phyloP scores from a whole-genome alignment of 139 green algal species.

The Ettlia oleoabundans region DNA sequence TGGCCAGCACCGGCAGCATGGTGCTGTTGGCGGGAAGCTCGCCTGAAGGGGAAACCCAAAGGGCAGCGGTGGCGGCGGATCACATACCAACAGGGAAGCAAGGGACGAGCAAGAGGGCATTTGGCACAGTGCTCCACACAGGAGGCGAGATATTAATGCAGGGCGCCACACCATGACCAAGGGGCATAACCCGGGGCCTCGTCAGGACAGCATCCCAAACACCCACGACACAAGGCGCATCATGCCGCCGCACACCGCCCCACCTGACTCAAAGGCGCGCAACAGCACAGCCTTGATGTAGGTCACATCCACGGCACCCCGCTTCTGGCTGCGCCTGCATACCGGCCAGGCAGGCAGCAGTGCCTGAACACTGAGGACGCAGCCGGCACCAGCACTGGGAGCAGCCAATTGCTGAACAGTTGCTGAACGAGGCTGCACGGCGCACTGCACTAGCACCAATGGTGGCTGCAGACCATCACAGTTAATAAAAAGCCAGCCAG shows the following conservation, averaged over 20 bases:
- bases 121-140: too few species aligned
- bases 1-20: constrained; percentile 54
- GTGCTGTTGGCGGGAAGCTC: constrained; percentile 46
- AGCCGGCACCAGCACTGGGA: too few species aligned
- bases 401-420: too few species aligned
- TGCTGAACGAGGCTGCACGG: too few species aligned
- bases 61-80: not conserved
- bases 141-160: too few species aligned
- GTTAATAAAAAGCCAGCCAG: too few species aligned
- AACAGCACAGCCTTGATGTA: constrained; percentile 64
- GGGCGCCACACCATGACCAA: too few species aligned
- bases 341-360: not conserved
- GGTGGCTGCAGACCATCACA: too few species aligned
- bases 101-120: not conserved
- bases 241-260: not conserved
- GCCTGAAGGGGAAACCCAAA: not conserved
- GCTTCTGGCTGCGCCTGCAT: constrained; percentile 36
- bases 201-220: too few species aligned
- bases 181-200: not conserved
- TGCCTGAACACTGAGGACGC: too few species aligned
- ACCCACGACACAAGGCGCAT: not conserved
- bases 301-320: constrained; percentile 40
- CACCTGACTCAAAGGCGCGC: constrained; percentile 49
- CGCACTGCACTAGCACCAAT: too few species aligned
- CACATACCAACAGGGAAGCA: not conserved